phyloP scores from a whole-genome alignment of 1,139 yeast genomes.

The Arxiozyma bovina region DNA sequence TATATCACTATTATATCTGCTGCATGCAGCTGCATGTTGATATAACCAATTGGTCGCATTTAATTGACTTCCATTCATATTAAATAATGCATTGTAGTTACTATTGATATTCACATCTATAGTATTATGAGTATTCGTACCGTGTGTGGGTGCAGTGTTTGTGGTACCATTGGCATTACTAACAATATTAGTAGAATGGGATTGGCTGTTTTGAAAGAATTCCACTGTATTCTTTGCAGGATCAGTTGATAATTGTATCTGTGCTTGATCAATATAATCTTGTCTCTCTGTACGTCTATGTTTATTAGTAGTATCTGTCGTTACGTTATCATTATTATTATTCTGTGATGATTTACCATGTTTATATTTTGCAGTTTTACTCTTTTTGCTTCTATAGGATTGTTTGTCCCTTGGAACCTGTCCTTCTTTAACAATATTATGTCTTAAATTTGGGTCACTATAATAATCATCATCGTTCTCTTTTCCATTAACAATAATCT shows the following conservation, averaged over 20 bases:
- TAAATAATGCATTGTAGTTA: constrained; percentile 22
- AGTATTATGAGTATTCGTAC: not conserved
- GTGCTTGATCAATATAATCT: constrained; percentile 4
- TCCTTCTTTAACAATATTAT: constrained; percentile 64
- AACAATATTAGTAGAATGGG: constrained; percentile 7
- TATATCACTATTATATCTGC: constrained; percentile 57
- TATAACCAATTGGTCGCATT: constrained; percentile 79
- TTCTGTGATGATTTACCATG: constrained; percentile 8
- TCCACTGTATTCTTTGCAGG: constrained; percentile 30
- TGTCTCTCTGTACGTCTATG: constrained; percentile 3
- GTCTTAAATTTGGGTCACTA: constrained; percentile 59
- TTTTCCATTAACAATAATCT: constrained; percentile 69
- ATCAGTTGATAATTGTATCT: constrained; percentile 8
- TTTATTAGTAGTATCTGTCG: not conserved
- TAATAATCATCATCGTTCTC: constrained; percentile 84
- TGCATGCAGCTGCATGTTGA: constrained; percentile 72
- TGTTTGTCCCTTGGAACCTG: constrained; percentile 59
- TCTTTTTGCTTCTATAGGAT: not conserved
- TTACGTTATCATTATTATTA: constrained; percentile 10
- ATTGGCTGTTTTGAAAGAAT: constrained; percentile 24
- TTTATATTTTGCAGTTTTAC: not conserved
- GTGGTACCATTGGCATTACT: constrained; percentile 30
- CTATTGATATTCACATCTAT: not conserved
- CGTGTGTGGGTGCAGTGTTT: constrained; percentile 2
- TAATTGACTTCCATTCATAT: constrained; percentile 28